Evolutionary conservation across 768 basidiomycete genomes (phyloP).

Genomic region (Lentinula sp.): DNA sequence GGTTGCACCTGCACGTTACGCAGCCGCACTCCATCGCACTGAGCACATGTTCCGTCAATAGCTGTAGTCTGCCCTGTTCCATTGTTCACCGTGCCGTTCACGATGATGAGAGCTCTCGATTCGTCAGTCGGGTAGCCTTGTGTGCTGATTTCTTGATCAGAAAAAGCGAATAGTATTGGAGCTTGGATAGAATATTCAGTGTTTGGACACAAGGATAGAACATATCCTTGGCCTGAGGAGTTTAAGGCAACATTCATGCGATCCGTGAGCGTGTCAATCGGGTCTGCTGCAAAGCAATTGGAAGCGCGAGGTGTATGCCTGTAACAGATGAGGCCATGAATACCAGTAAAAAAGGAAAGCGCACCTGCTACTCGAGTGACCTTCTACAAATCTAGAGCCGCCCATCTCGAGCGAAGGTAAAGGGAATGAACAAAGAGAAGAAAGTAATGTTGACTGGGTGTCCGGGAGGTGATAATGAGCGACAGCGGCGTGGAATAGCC

Average conservation of each 20-base stretch:
- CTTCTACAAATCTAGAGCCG: not conserved
- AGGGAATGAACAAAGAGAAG: not conserved
- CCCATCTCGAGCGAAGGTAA: not conserved
- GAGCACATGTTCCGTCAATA: slow-evolving; percentile 56
- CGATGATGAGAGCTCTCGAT: slow-evolving; percentile 62
- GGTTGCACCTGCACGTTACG: slow-evolving; percentile 62
- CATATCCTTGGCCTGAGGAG: slow-evolving; percentile 60
- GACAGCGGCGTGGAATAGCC: not conserved
- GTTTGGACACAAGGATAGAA: slow-evolving; percentile 59
- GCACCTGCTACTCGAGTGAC: not conserved
- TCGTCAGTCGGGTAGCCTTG: slow-evolving; percentile 65
- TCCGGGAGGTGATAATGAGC: not conserved
- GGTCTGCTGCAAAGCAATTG: slow-evolving; percentile 38
- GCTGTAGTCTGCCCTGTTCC: slow-evolving; percentile 69
- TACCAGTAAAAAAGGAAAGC: not conserved
- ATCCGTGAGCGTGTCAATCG: slow-evolving; percentile 55
- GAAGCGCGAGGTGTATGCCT: not conserved
- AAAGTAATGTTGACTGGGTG: not conserved
- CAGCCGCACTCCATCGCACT: slow-evolving; percentile 54
- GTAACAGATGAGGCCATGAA: not conserved
- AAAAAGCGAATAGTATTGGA: slow-evolving; percentile 59
- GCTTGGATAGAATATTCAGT: slow-evolving; percentile 57
- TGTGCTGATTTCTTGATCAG: slow-evolving; percentile 79
- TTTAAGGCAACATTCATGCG: slow-evolving; percentile 61
- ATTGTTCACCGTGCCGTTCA: slow-evolving; percentile 56